Evolutionary conservation across 495 filamentous ascomycete species (phyloP), one percentile per base, ranked within the genome.

Genomic region (Saxophila tyrrhenica): DNA sequence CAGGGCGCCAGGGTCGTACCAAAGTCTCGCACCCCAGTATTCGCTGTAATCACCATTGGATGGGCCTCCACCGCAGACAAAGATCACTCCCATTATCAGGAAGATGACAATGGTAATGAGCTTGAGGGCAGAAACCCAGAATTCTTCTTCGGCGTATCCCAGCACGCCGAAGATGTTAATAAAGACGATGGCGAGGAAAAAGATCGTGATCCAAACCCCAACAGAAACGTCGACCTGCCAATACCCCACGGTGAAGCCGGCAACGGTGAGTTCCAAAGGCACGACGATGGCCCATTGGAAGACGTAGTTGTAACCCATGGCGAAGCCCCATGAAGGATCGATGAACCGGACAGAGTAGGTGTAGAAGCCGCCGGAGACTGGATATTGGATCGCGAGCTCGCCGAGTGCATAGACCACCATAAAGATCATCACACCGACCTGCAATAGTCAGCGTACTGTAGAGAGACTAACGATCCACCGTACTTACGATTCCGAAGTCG

Each of bases 341-440:
- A 80, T 75, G 51, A 81, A 81, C 23, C 77, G 74, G 38, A 65
- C 62, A 29, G 69, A 69, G 65, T 79, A 80, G n/a, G 67, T 70
- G 65, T 73, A 81, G 67, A 80, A 79, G 55, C 72, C 76, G 63
- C 78, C 84, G 35, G 81, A 82, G 44, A 80, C 74, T 10, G 84
- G 84, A 57, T 49, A 49, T 57, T 85, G 72, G 51, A 83, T 78
- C 15, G 83, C 83, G 52, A 87, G 61, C 65, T 87, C 83, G 62
- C 82, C 83, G 23, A 87, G 67, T 32, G 81, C 82, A 64, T 84
- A 82, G 54, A 87, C 75, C 54, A 72, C 76, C 50, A 71, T 69
- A 48, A 77, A 65, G 47, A 80, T 70, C 75, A 79, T 77, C 35
- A 65, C 42, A 55, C 77, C 77, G 29, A 78, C n/a, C n/a, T n/a